Percentiles rank a stretch among this genome's conserved stretches.
These are phyloP conservation scores for Microsporum canis DNA, from an alignment of 2,329 filamentous ascomycete genomes.

Conservation along the genomic window DNA sequence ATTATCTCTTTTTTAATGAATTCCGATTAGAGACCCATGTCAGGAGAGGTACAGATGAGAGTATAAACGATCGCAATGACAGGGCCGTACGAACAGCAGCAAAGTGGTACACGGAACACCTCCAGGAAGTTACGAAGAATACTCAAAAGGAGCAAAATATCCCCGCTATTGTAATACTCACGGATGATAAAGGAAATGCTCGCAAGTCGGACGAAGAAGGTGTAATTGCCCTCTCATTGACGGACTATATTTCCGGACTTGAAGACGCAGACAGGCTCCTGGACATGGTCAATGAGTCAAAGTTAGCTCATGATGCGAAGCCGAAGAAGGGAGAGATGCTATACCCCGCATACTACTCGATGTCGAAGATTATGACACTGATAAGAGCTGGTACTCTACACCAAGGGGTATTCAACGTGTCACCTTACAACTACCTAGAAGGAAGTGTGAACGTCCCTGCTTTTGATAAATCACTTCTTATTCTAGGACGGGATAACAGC, in stretches of 20 bases:
- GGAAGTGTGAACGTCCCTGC: conserved; percentile 80
- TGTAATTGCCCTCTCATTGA: conserved; percentile 56
- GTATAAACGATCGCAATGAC: conserved; percentile 94
- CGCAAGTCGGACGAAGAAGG: conserved; percentile 66
- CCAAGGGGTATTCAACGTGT: conserved; percentile 91
- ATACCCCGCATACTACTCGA: conserved; percentile 78
- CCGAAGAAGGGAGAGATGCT: conserved; percentile 59
- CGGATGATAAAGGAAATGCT: conserved; percentile 80
- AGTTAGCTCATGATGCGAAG: conserved; percentile 54
- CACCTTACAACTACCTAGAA: conserved; percentile 95
- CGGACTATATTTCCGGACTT: conserved; percentile 71
- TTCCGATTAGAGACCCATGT: conserved; percentile 89
- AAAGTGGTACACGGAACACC: conserved; percentile 79
- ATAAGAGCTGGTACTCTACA: conserved; percentile 80
- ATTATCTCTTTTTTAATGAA: conserved; percentile 99
- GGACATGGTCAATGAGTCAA: conserved; percentile 81
- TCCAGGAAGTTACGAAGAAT: conserved; percentile 49
- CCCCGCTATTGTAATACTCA: conserved; percentile 83
- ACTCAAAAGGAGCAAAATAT: conserved; percentile 43
- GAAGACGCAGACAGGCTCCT: conserved; percentile 75
- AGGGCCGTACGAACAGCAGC: conserved; percentile 76
- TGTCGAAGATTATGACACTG: conserved; percentile 90
- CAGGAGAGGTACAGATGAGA: conserved; percentile 60
- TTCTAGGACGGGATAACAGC: conserved; percentile 89
- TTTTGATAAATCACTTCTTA: conserved; percentile 77